Evolutionary conservation across 495 filamentous ascomycete genomes (phyloP).

Genomic region (Penicillium bovifimosum): DNA sequence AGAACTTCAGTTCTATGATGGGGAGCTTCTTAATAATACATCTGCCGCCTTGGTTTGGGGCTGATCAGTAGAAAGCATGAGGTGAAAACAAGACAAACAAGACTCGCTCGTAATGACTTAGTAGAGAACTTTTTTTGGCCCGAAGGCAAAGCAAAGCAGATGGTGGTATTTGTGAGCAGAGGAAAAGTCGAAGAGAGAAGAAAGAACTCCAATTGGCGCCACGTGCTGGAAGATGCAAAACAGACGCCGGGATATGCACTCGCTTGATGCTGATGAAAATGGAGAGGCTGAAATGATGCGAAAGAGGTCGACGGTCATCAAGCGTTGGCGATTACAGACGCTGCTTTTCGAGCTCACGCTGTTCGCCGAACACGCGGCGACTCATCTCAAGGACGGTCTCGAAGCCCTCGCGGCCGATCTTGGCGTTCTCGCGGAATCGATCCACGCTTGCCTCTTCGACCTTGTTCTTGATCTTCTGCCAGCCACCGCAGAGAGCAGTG

Average conservation of each 20-base stretch:
- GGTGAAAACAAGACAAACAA: not conserved
- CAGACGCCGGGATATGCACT: slow-evolving; percentile 35
- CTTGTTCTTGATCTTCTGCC: slow-evolving; percentile 89
- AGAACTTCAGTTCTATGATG: slow-evolving; percentile 4
- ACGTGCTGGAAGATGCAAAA: slow-evolving; percentile 27
- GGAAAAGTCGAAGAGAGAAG: slow-evolving; percentile 6
- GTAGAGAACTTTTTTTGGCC: slow-evolving; percentile 16
- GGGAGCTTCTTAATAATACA: slow-evolving; percentile 5
- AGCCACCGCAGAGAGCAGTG: slow-evolving; percentile 89
- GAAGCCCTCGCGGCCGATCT: slow-evolving; percentile 84
- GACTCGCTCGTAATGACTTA: slow-evolving; percentile 10
- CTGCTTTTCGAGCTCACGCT: slow-evolving; percentile 58
- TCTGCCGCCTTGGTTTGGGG: slow-evolving; percentile 2
- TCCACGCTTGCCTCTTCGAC: slow-evolving; percentile 89
- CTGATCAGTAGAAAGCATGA: not conserved
- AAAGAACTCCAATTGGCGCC: slow-evolving; percentile 27
- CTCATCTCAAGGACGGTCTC: slow-evolving; percentile 93
- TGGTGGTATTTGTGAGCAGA: slow-evolving; percentile 14
- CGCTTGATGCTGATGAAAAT: slow-evolving; percentile 26
- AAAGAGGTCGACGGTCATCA: not conserved
- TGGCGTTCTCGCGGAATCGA: slow-evolving; percentile 85
- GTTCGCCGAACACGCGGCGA: slow-evolving; percentile 84
- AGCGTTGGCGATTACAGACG: slow-evolving; percentile 17
- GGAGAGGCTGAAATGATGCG: slow-evolving; percentile 1
- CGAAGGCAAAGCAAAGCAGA: slow-evolving; percentile 14